A percentile compares a stretch with the other conserved stretches of the same genome.
Conservation (phyloP, 805 yeast genomes). For the Limtongia smithiae region DNA sequence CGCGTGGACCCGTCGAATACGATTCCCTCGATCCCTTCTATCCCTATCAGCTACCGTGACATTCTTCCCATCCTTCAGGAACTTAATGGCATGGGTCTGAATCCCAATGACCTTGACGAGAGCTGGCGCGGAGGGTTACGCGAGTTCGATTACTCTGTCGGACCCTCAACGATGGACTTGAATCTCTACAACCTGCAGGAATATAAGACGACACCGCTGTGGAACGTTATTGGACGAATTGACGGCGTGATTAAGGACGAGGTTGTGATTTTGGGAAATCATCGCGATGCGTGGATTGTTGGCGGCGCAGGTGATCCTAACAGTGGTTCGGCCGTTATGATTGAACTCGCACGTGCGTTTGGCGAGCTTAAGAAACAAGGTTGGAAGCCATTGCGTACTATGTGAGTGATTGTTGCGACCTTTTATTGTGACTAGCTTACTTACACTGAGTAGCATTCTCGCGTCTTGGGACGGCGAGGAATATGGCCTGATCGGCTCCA, state of each 20-base stretch:
- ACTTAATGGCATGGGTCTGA: conserved; percentile 56
- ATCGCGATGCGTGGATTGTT: conserved; percentile 76
- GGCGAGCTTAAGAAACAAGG: conserved; percentile 51
- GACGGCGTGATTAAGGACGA: conserved; percentile 54
- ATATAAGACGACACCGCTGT: conserved; percentile 57
- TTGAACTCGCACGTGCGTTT: conserved; percentile 62
- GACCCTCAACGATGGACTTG: conserved; percentile 48
- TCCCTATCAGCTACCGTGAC: conserved; percentile 58
- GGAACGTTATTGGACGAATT: conserved; percentile 60
- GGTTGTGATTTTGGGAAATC: conserved; percentile 66
- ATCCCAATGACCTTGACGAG: conserved; percentile 41
- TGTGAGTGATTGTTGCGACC: conserved; percentile 32
- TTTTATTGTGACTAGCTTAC: not conserved
- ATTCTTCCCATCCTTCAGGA: conserved; percentile 58
- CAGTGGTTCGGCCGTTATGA: conserved; percentile 61
- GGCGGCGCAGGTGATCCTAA: conserved; percentile 81
- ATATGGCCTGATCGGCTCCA: conserved; percentile 67
- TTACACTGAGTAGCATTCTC: conserved; percentile 38
- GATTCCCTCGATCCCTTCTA: conserved; percentile 64
- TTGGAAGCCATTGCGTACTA: conserved; percentile 72
- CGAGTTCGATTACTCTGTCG: conserved; percentile 49
- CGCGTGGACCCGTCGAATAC: conserved; percentile 49
- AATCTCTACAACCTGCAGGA: conserved; percentile 60
- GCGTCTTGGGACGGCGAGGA: conserved; percentile 84
- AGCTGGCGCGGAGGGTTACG: conserved; percentile 48